phyloP scores from a whole-genome alignment of 148 eudicot genomes.

The Pouteria glomerata region DNA sequence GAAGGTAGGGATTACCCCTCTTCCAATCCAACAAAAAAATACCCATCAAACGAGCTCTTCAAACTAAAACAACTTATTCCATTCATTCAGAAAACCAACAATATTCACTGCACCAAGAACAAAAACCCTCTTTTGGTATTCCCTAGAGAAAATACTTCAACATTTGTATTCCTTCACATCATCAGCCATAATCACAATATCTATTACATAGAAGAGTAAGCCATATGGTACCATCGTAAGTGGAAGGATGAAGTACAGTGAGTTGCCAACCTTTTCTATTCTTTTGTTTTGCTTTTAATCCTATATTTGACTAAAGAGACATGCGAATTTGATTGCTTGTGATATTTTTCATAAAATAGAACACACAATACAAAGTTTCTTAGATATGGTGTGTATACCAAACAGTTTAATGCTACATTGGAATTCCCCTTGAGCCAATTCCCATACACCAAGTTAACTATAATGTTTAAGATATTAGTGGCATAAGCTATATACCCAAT shows the following conservation, averaged over 20 bases:
- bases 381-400: no score
- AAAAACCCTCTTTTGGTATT: not conserved
- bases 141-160: no score
- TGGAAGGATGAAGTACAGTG: no score
- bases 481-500: constrained; percentile 5
- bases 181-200: no score
- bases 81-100: not conserved
- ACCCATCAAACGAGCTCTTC: not conserved
- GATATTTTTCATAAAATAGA: not conserved
- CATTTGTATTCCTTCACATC: no score
- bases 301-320: not conserved
- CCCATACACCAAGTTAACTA: constrained; percentile 96
- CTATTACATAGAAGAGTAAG: no score
- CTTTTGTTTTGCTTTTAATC: no score
- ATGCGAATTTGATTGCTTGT: not conserved
- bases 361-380: not conserved
- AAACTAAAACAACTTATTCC: not conserved
- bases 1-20: not conserved
- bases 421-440: constrained; percentile 66
- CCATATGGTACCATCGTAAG: no score
- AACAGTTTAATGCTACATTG: constrained; percentile 59
- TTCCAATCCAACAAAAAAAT: not conserved
- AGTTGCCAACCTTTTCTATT: no score
- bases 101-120: not conserved
- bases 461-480: constrained; percentile 21